Evolutionary conservation across 352 stramenopile species (phyloP), one percentile per base, ranked within the genome.

Genomic region (Pythium aphanidermatum): DNA sequence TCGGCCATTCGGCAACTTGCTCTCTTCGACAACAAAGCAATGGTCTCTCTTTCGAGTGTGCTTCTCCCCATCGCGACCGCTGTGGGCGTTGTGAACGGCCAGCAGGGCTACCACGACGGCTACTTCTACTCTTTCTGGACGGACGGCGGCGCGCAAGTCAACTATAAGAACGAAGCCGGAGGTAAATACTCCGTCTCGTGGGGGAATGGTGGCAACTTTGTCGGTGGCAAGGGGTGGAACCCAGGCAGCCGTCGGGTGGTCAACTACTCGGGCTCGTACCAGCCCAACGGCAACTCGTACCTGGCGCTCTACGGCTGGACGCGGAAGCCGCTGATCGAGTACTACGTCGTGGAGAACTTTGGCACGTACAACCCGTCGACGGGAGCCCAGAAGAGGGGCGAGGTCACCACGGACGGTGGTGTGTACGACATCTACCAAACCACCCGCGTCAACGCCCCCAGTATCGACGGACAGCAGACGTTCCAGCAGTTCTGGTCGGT

Each of bases 401-500:
- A 16, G 4, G 41, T 48, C 12, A 48, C 41, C 1, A 48, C 4
- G 1, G 41, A 48, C 19, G 41, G 41, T 21, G 24, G 43, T 32
- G 31, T 41, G 27, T 50, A 50, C 43, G 43, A 50, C 23, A 40
- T 50, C 21, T 50, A 50, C 31, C 30, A 20, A 23, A 41, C 43
- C 11, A 50, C 43, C 31, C 43, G 43, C 43, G 26, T 17, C 7
- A 41, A 50, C 30, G n/a, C 20, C 21, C 43, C 43, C n/a, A 50
- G 43, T 25, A 50, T 50, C 43, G 43, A 50, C 30, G 43, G 43
- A n/a, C 31, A 13, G 4, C 12, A 50, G 43, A 50, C 43, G 10
- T 50, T 50, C 43, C 23, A 50, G 43, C 43, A 50, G 43, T 50
- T 50, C 17, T 50, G 43, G 43, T 50, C 43, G 16, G 41, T 48